A percentile compares a stretch with the other conserved stretches of the same genome.
Conservation (phyloP, 2,329 filamentous ascomycete genomes). For the Xylariaceae sp. region DNA sequence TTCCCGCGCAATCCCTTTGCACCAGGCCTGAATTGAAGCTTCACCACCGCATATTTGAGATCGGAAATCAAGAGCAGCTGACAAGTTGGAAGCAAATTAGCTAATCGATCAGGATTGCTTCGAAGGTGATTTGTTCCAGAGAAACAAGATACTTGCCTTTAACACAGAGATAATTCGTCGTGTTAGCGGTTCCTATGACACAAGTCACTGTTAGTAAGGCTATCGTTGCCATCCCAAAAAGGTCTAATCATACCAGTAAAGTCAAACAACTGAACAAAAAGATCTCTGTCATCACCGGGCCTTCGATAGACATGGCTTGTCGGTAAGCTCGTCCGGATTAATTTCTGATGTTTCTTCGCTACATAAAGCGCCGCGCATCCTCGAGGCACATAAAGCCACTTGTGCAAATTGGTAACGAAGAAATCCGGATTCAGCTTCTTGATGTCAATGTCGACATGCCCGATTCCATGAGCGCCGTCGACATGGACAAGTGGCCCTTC, state of each 20-base stretch:
- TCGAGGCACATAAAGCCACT: constrained; percentile 66
- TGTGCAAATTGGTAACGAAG: constrained; percentile 65
- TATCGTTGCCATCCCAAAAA: not conserved
- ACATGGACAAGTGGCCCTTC: constrained; percentile 58
- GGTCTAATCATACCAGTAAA: constrained; percentile 23
- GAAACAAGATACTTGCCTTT: constrained; percentile 18
- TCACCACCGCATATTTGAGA: constrained; percentile 56
- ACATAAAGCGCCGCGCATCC: constrained; percentile 64
- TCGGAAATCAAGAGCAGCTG: constrained; percentile 58
- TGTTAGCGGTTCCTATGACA: constrained; percentile 54
- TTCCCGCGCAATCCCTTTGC: constrained; percentile 46
- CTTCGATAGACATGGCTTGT: constrained; percentile 61
- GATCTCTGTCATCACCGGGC: not conserved
- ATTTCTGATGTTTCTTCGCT: constrained; percentile 54
- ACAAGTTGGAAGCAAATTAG: constrained; percentile 10
- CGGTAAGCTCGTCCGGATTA: constrained; percentile 62
- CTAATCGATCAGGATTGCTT: not conserved
- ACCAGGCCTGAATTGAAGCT: constrained; percentile 52
- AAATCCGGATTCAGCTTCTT: constrained; percentile 60
- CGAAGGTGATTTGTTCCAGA: not conserved
- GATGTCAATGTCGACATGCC: constrained; percentile 61
- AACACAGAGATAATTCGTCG: constrained; percentile 57
- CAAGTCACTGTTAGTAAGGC: not conserved
- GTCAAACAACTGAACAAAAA: constrained; percentile 36
- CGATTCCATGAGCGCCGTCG: constrained; percentile 65